A percentile compares a stretch with the other conserved stretches of the same genome.
Evolutionary conservation across 2,329 filamentous ascomycete genomes (phyloP).

Genomic region (Diaporthe vexans): DNA sequence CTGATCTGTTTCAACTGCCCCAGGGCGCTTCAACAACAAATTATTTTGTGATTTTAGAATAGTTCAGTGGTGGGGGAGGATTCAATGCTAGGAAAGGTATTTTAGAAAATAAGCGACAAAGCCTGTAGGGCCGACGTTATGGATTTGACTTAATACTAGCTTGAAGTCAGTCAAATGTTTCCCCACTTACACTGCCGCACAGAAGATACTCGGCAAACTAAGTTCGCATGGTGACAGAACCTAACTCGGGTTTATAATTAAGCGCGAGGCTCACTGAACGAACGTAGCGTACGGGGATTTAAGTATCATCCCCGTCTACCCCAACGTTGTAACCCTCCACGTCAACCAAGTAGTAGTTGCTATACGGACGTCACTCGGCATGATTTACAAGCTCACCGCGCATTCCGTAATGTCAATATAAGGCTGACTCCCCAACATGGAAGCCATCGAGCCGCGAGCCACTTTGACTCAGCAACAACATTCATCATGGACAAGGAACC

Average conservation of each 20-base stretch:
- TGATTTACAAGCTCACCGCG: not conserved
- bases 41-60: no score
- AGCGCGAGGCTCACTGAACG: no score
- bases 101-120: not conserved
- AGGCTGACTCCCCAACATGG: no score
- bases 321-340: not conserved
- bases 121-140: not conserved
- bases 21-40: not conserved
- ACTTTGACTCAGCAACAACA: not conserved
- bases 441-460: rapidly evolving
- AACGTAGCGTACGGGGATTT: not conserved
- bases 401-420: no score
- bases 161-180: not conserved
- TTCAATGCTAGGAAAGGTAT: no score
- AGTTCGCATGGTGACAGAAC: no score
- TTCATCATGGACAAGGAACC: not conserved
- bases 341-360: no score
- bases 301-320: slow-evolving; percentile 1
- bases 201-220: no score
- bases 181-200: no score
- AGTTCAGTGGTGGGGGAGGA: no score
- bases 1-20: not conserved
- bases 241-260: no score
- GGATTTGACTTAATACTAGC: not conserved
- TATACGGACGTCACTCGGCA: not conserved